Base-by-base conservation (phyloP, 495 filamentous ascomycete genomes). In the Saxophila tyrrhenica region DNA sequence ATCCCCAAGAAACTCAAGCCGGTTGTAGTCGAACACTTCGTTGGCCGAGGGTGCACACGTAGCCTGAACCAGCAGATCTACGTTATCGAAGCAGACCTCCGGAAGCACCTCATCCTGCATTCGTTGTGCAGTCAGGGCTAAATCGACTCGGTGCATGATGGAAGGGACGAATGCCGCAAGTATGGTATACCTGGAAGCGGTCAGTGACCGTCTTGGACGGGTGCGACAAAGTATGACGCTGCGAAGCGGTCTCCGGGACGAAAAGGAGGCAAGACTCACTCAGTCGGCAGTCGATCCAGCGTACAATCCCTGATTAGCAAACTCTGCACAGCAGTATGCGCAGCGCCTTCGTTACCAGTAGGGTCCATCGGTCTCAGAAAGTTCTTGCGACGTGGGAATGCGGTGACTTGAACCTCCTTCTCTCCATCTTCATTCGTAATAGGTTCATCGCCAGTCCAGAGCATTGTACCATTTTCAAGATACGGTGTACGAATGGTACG, bases 1-100 rank as follows among this genome's bases (percentile, higher is more conserved):
- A 60, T 98, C 92, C 0, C 92, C 92, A 0, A 96, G 72, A 62
- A 94, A 95, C 66, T 98, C 92, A 0, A 94, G 73, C 21, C 85
- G 75, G 59, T 98, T 86, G 63, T 98, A 98, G 56, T 96, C 76
- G 0, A 72, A 78, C 2, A 60, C 59, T 42, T 82, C 80, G 10
- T 70, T 64, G 0, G 87, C 78, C 1, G 75, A 72, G 0, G 84
- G 81, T 0, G 86, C 72, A 25, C 73, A 85, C 50, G 94, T 83
- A 0, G 91, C 89, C 8, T 78, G 84, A n/a, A 82, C 60, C 2
- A 96, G 68, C 29, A 86, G 77, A 2, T 65, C 58, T 5, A 80
- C 53, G 56, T 83, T 64, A 0, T 66, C 64, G 48, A 94, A 47
- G 15, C 47, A 7, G 8, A 78, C 0, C 62, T 64, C 2, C 85